These are phyloP conservation scores for Clonostachys rhizophaga DNA, from an alignment of 2,329 filamentous ascomycete genomes.

Conservation along the genomic window DNA sequence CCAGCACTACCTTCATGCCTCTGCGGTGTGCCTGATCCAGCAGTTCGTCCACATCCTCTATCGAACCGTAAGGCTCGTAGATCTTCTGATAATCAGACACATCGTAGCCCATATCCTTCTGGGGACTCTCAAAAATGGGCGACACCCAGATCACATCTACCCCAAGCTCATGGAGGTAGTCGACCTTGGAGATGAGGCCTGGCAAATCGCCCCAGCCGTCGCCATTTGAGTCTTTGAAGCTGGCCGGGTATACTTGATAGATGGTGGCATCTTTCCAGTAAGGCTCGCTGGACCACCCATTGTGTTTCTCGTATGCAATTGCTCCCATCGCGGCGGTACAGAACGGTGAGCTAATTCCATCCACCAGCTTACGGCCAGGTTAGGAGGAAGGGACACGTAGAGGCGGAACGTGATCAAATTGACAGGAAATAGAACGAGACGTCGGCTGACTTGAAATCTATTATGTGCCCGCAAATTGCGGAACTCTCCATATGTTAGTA, in stretches of 20 bases:
- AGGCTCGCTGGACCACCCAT: constrained; percentile 20
- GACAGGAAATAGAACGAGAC: no score
- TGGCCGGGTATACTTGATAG: constrained; percentile 53
- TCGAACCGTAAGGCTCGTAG: constrained; percentile 60
- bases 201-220: constrained; percentile 63
- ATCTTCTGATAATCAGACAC: constrained; percentile 66
- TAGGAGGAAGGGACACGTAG: background rate
- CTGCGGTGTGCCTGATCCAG: constrained; percentile 54
- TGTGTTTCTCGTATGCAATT: constrained; percentile 19
- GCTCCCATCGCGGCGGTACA: constrained; percentile 20
- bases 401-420: background rate
- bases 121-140: constrained; percentile 49
- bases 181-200: constrained; percentile 59
- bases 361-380: no score
- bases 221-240: constrained; percentile 52
- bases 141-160: constrained; percentile 58
- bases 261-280: constrained; percentile 38
- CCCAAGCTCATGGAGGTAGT: constrained; percentile 59
- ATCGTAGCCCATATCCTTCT: constrained; percentile 69
- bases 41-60: constrained; percentile 60
- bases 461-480: no score
- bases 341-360: background rate
- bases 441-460: no score
- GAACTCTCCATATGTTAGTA: no score
- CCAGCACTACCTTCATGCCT: constrained; percentile 64